Conservation (phyloP, 148 eudicot species). For the Chenopodium suecicum region DNA sequence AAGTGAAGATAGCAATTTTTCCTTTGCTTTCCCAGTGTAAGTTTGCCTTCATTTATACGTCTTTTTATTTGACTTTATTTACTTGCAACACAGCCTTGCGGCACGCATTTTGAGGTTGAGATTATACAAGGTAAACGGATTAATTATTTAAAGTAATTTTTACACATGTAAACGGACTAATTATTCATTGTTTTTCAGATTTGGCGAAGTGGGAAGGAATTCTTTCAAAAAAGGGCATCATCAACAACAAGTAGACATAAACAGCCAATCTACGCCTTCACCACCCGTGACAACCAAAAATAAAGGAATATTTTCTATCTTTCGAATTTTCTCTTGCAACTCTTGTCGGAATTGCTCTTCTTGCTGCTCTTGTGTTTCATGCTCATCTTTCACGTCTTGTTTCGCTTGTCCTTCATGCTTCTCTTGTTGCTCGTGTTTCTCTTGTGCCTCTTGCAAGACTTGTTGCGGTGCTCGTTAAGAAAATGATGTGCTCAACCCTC, state of each 20-base stretch:
- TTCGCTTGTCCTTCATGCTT: slow-evolving; percentile 9
- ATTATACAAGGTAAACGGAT: no score
- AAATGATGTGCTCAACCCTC: not conserved
- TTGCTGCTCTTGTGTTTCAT: not conserved
- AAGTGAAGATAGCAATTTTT: slow-evolving; percentile 31
- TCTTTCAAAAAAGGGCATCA: not conserved
- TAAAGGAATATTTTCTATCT: not conserved
- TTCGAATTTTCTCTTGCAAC: not conserved
- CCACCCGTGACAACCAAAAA: not conserved
- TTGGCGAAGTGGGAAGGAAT: slow-evolving; percentile 12
- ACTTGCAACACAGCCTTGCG: no score
- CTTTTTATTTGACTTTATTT: no score
- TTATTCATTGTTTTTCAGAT: not conserved
- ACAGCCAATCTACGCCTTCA: not conserved
- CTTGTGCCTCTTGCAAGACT: not conserved
- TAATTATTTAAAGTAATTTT: no score
- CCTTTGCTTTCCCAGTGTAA: slow-evolving; percentile 52
- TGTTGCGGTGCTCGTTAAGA: not conserved
- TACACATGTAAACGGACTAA: no score
- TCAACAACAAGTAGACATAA: not conserved
- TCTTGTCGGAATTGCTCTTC: not conserved
- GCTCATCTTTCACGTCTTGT: slow-evolving; percentile 5
- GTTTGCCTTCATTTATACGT: not conserved
- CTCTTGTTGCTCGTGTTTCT: not conserved
- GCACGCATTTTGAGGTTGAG: no score